These are phyloP conservation scores for Saturnispora diversa DNA, from an alignment of 805 yeast species.

Conservation along the genomic window DNA sequence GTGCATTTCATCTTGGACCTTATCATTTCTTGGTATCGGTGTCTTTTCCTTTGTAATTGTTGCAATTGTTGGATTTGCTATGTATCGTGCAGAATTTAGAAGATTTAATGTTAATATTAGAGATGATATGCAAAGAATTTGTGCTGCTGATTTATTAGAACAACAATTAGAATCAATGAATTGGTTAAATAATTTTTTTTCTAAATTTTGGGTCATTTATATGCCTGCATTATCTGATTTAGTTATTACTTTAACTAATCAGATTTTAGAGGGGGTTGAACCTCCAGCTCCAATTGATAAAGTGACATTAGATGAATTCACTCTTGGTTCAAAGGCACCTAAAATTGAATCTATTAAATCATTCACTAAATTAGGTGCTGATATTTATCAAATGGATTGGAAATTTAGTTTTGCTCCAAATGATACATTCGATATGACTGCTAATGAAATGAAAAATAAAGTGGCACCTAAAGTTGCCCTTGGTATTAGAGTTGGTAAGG, in stretches of 20 bases:
- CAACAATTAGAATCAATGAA: slow-evolving; percentile 64
- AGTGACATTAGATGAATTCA: slow-evolving; percentile 64
- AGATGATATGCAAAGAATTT: slow-evolving; percentile 65
- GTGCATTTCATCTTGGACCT: slow-evolving; percentile 62
- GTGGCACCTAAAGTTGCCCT: slow-evolving; percentile 74
- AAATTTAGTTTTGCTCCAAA: slow-evolving; percentile 72
- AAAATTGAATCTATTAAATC: slow-evolving; percentile 64
- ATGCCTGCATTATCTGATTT: slow-evolving; percentile 79
- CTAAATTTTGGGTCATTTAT: slow-evolving; percentile 80
- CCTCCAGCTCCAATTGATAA: slow-evolving; percentile 82
- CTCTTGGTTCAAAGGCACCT: slow-evolving; percentile 76
- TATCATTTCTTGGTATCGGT: slow-evolving; percentile 58
- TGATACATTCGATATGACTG: slow-evolving; percentile 79
- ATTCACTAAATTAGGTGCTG: slow-evolving; percentile 59
- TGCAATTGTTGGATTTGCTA: slow-evolving; percentile 52
- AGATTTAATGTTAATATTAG: slow-evolving; percentile 66
- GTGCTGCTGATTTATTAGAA: slow-evolving; percentile 56
- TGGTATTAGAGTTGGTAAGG: slow-evolving; percentile 76
- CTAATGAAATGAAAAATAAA: slow-evolving; percentile 58
- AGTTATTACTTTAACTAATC: slow-evolving; percentile 64
- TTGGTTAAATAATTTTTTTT: slow-evolving; percentile 71
- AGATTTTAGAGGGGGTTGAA: slow-evolving; percentile 56
- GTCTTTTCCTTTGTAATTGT: slow-evolving; percentile 55
- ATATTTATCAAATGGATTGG: slow-evolving; percentile 78
- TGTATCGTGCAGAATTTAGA: slow-evolving; percentile 64